Evolutionary conservation across 2,329 filamentous ascomycete genomes (phyloP).

Genomic region (Xylariaceae sp.): DNA sequence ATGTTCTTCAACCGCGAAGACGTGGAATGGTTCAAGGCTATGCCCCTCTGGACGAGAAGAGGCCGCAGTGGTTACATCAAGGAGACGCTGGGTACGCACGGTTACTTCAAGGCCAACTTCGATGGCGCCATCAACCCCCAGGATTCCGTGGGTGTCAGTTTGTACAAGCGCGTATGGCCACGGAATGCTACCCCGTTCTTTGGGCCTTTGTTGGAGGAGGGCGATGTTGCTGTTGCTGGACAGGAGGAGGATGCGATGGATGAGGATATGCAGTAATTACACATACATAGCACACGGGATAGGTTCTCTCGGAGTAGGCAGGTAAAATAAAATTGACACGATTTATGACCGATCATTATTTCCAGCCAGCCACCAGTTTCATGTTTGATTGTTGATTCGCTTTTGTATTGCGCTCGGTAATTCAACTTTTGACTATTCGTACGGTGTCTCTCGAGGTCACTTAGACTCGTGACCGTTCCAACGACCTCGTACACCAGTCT

Average conservation of each 20-base stretch:
- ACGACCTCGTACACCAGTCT: neutral
- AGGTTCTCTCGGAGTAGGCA: too few species aligned
- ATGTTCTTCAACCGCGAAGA: slow-evolving; percentile 99
- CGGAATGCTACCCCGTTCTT: slow-evolving; percentile 53
- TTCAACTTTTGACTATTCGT: too few species aligned
- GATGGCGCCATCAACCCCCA: slow-evolving; percentile 94
- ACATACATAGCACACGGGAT: neutral
- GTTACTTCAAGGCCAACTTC: slow-evolving; percentile 99
- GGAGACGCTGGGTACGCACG: slow-evolving; percentile 90
- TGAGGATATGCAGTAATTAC: slow-evolving; percentile 31
- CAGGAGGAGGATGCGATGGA: slow-evolving; percentile 36
- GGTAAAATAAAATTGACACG: slow-evolving; percentile 6
- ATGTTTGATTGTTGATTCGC: too few species aligned
- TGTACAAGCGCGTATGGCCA: slow-evolving; percentile 84
- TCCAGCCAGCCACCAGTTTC: too few species aligned
- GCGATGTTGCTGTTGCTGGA: slow-evolving; percentile 11
- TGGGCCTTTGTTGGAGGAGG: slow-evolving; percentile 39
- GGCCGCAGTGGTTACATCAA: slow-evolving; percentile 89
- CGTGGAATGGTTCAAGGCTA: slow-evolving; percentile 93
- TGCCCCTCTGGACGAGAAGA: slow-evolving; percentile 89
- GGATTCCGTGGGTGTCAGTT: slow-evolving; percentile 84
- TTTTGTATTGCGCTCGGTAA: too few species aligned
- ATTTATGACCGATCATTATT: slow-evolving; percentile 7
- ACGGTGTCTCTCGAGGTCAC: too few species aligned
- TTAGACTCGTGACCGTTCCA: neutral